These are phyloP conservation scores for Neurospora sp. DNA, from an alignment of 495 filamentous ascomycete genomes.

Conservation along the genomic window DNA sequence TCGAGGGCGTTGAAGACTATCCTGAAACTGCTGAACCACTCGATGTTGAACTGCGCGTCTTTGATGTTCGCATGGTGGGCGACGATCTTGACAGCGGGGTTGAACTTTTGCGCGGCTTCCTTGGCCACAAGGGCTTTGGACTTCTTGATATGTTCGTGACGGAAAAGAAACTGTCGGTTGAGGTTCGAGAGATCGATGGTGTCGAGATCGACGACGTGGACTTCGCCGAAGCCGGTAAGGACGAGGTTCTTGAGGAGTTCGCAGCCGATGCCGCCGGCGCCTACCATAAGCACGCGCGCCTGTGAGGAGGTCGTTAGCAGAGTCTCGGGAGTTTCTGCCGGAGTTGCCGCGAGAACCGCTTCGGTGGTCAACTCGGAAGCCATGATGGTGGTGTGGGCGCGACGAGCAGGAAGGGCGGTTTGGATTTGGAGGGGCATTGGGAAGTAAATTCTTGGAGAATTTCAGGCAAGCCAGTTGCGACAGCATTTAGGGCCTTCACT, in stretches of 20 bases:
- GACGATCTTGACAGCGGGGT: constrained; percentile 77
- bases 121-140: constrained; percentile 93
- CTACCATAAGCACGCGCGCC: constrained; percentile 88
- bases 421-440: not conserved
- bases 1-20: constrained; percentile 96
- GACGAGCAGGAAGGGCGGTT: not conserved
- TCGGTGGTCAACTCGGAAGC: not conserved
- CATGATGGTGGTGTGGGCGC: constrained; percentile 5
- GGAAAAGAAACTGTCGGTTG: constrained; percentile 96
- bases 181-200: constrained; percentile 97
- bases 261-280: constrained; percentile 94
- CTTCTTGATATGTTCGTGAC: constrained; percentile 96
- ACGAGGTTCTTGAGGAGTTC: constrained; percentile 96
- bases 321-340: not conserved
- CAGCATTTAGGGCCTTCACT: not conserved
- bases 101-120: constrained; percentile 84
- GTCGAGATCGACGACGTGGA: constrained; percentile 94
- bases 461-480: not conserved
- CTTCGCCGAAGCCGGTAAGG: constrained; percentile 84
- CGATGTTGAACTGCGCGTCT: constrained; percentile 78
- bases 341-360: not conserved
- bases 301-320: constrained; percentile 33
- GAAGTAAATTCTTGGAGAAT: too few relatives aligned
- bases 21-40: constrained; percentile 76
- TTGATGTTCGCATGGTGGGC: constrained; percentile 96